Conservation (phyloP, 345 rosid genomes). For the Melaleuca alternifolia region DNA sequence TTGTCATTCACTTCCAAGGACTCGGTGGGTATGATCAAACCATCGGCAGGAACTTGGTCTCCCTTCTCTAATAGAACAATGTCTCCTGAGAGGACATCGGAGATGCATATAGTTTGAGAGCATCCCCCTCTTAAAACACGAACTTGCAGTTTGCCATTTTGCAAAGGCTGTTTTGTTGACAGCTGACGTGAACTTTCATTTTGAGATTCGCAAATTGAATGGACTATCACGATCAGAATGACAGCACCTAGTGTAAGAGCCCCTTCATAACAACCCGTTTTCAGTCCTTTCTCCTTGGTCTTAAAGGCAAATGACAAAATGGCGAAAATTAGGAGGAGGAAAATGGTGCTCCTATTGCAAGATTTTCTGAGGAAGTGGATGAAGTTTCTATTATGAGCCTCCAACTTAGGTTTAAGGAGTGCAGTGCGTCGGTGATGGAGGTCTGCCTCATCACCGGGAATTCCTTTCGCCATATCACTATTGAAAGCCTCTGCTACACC, state of each 20-base stretch:
- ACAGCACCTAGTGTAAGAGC: not conserved
- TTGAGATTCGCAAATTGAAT: not conserved
- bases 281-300: not conserved
- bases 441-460: not conserved
- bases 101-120: not conserved
- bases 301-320: not conserved
- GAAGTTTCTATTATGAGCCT: not conserved
- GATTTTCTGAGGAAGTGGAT: not conserved
- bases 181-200: not conserved
- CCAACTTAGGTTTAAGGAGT: not conserved
- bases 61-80: not conserved
- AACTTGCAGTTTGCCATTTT: not conserved
- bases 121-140: not conserved
- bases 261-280: not conserved
- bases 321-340: not conserved
- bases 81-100: not conserved
- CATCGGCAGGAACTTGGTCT: not conserved
- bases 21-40: not conserved
- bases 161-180: not conserved
- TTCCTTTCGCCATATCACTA: not conserved
- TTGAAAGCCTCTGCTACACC: not conserved
- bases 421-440: not conserved
- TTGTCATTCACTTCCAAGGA: not conserved
- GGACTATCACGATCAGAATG: not conserved
- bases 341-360: not conserved